Evolutionary conservation across 2,329 filamentous ascomycete species (phyloP).

Genomic region (Penicillium paneum): DNA sequence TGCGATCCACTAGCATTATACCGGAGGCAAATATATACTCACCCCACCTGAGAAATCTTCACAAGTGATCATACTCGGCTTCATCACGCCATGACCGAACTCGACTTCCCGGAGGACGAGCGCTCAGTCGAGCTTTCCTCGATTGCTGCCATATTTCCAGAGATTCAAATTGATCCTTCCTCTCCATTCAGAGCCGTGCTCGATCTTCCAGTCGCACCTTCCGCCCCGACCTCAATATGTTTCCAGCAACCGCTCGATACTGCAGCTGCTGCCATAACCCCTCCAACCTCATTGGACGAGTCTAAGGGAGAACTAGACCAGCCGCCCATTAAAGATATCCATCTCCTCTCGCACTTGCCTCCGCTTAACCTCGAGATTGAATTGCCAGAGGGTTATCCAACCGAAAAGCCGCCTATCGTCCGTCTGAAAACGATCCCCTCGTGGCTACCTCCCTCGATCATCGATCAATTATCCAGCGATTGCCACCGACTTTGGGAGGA

Average conservation of each 20-base stretch:
- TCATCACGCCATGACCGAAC: slow-evolving; percentile 36
- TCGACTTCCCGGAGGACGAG: slow-evolving; percentile 50
- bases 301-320: slow-evolving; percentile 25
- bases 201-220: slow-evolving; percentile 55
- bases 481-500: slow-evolving; percentile 58
- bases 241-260: slow-evolving; percentile 39
- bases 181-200: slow-evolving; percentile 52
- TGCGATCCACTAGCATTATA: background rate
- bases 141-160: slow-evolving; percentile 61
- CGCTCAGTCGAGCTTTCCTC: slow-evolving; percentile 58
- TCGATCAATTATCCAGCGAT: slow-evolving; percentile 47
- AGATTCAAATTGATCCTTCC: slow-evolving; percentile 51
- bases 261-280: slow-evolving; percentile 37
- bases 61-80: background rate
- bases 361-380: slow-evolving; percentile 53
- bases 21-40: background rate
- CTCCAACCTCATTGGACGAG: slow-evolving; percentile 42
- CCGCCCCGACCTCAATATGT: slow-evolving; percentile 49
- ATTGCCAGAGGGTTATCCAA: slow-evolving; percentile 57
- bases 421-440: slow-evolving; percentile 48
- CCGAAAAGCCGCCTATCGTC: slow-evolving; percentile 50
- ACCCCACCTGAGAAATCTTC: slow-evolving; percentile 6
- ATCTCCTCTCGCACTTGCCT: slow-evolving; percentile 55
- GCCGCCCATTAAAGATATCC: slow-evolving; percentile 36
- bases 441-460: slow-evolving; percentile 52